These are phyloP conservation scores for Solanum clarkiae DNA, from an alignment of 257 asterid genomes.

Conservation along the genomic window DNA sequence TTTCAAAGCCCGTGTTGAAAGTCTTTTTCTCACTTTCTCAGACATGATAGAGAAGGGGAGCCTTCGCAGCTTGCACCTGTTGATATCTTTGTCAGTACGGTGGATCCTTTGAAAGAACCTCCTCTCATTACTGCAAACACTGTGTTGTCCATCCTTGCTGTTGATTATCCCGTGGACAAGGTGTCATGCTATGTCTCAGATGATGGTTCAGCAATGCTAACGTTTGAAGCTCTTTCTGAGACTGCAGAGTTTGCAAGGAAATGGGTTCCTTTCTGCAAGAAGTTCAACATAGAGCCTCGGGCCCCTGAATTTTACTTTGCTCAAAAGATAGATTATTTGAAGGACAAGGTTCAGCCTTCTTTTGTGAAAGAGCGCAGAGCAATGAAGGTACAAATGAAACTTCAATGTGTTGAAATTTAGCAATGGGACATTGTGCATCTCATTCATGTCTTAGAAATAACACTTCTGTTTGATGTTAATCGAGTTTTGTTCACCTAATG, in stretches of 20 bases:
- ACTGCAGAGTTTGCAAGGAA: conserved; percentile 65
- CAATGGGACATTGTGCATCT: background rate
- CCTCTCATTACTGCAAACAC: conserved; percentile 67
- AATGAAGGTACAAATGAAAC: conserved; percentile 39
- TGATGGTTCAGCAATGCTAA: conserved; percentile 72
- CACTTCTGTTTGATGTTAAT: background rate
- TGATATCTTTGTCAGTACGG: conserved; percentile 66
- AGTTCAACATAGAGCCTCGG: conserved; percentile 51
- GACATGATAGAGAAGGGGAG: conserved; percentile 63
- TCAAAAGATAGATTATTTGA: conserved; percentile 58
- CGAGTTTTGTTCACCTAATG: background rate
- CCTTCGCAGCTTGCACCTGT: conserved; percentile 58
- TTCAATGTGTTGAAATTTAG: background rate
- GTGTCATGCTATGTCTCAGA: conserved; percentile 65
- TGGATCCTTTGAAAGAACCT: conserved; percentile 74
- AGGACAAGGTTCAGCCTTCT: conserved; percentile 69
- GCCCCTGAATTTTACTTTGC: conserved; percentile 64
- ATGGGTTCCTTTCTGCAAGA: conserved; percentile 74
- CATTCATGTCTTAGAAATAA: background rate
- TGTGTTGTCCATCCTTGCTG: conserved; percentile 53
- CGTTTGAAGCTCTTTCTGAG: conserved; percentile 60
- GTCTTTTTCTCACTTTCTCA: background rate
- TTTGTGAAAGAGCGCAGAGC: conserved; percentile 66
- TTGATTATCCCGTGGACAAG: conserved; percentile 64
- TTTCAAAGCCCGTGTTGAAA: background rate